phyloP scores from a whole-genome alignment of 2,329 filamentous ascomycete genomes.

The Penicillium sp. region DNA sequence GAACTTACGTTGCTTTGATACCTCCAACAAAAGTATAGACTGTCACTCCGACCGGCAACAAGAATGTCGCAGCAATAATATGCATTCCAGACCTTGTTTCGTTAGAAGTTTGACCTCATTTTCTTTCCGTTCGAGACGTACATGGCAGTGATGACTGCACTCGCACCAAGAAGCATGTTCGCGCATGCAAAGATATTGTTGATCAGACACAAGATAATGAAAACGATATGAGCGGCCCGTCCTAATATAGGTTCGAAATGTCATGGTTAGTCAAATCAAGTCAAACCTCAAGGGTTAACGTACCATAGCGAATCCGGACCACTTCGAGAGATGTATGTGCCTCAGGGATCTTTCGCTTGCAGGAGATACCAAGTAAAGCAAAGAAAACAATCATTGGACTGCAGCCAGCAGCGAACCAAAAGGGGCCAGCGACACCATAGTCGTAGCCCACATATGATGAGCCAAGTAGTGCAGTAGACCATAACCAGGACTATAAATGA shows the following conservation, averaged over 20 bases:
- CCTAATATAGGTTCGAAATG: slow-evolving; percentile 15
- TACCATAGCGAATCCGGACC: slow-evolving; percentile 53
- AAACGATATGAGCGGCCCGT: slow-evolving; percentile 50
- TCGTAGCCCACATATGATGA: slow-evolving; percentile 54
- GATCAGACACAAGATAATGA: slow-evolving; percentile 53
- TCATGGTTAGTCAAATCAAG: not conserved
- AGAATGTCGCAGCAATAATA: slow-evolving; percentile 52
- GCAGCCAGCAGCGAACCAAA: slow-evolving; percentile 60
- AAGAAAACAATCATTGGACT: slow-evolving; percentile 60
- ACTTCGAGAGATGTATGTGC: slow-evolving; percentile 58
- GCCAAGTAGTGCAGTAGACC: slow-evolving; percentile 55
- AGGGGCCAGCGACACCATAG: slow-evolving; percentile 57
- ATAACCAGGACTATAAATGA: slow-evolving; percentile 49
- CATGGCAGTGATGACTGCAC: slow-evolving; percentile 44
- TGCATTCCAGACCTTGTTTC: slow-evolving; percentile 49
- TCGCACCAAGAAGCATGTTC: slow-evolving; percentile 54
- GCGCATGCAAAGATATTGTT: slow-evolving; percentile 57
- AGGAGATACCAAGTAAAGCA: slow-evolving; percentile 52
- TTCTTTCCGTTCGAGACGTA: slow-evolving; percentile 9
- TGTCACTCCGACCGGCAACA: slow-evolving; percentile 42
- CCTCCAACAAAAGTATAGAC: slow-evolving; percentile 44
- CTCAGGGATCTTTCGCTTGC: slow-evolving; percentile 54
- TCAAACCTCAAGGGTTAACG: not conserved
- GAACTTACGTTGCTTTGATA: slow-evolving; percentile 40
- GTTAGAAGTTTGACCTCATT: slow-evolving; percentile 6